Evolutionary conservation across 768 basidiomycete genomes (phyloP).

Genomic region (Boletus reticulatus): DNA sequence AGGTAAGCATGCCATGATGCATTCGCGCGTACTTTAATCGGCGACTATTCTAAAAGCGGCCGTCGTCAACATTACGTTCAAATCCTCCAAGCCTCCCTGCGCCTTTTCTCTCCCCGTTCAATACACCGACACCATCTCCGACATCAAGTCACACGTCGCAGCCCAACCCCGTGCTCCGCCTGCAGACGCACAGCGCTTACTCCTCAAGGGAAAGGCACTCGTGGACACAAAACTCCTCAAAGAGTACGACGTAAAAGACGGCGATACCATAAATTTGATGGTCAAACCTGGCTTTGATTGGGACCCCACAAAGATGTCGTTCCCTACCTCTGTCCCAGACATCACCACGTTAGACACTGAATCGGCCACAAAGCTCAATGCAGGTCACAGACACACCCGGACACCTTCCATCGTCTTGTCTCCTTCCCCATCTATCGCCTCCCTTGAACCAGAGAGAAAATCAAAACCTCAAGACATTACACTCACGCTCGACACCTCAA

Average conservation of each 20-base stretch:
- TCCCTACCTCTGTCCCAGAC: conserved; percentile 22
- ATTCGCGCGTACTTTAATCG: conserved; percentile 9
- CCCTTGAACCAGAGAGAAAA: conserved; percentile 39
- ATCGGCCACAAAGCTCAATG: conserved; percentile 27
- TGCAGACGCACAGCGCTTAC: conserved; percentile 76
- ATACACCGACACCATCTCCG: conserved; percentile 77
- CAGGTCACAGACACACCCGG: conserved; percentile 50
- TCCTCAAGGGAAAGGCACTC: conserved; percentile 94
- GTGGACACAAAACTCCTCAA: conserved; percentile 85
- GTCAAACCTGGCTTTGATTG: conserved; percentile 73
- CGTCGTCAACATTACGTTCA: conserved; percentile 71
- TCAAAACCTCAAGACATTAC: conserved; percentile 54
- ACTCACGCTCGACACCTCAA: conserved; percentile 62
- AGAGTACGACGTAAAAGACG: conserved; percentile 84
- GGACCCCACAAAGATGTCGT: conserved; percentile 48
- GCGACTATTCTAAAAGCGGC: conserved; percentile 10
- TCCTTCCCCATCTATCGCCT: conserved; percentile 60
- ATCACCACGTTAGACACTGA: conserved; percentile 16
- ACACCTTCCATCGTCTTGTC: conserved; percentile 80
- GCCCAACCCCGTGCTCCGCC: conserved; percentile 68
- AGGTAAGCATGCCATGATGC: conserved; percentile 24
- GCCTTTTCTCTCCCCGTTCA: conserved; percentile 70
- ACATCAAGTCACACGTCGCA: conserved; percentile 77
- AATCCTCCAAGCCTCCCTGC: conserved; percentile 86
- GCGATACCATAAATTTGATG: conserved; percentile 82